Conservation (phyloP, 2,329 filamentous ascomycete genomes). For the Aureobasidium uvarum region DNA sequence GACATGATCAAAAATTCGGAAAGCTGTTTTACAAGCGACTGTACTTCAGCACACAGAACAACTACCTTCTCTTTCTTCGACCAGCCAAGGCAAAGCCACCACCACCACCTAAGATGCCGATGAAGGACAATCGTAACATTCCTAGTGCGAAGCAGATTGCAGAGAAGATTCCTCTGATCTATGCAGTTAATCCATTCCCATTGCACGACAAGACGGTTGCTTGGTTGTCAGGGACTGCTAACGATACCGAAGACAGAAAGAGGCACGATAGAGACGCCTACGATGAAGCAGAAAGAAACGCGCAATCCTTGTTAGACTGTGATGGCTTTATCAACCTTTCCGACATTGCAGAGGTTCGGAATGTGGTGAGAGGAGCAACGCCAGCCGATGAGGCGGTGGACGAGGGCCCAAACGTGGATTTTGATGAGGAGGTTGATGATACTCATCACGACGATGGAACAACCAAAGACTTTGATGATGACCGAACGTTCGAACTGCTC, state of each 20-base stretch:
- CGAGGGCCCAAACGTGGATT: slow-evolving; percentile 56
- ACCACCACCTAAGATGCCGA: slow-evolving; percentile 55
- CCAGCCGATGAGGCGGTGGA: slow-evolving; percentile 55
- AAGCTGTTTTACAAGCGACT: slow-evolving; percentile 63
- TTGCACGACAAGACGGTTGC: slow-evolving; percentile 52
- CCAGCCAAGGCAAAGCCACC: slow-evolving; percentile 58
- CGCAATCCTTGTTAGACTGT: slow-evolving; percentile 57
- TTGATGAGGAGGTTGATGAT: slow-evolving; percentile 49
- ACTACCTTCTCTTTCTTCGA: slow-evolving; percentile 61
- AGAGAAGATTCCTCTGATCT: slow-evolving; percentile 59
- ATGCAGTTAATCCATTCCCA: slow-evolving; percentile 61
- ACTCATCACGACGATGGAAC: slow-evolving; percentile 53
- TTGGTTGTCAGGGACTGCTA: slow-evolving; percentile 53
- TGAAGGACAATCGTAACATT: slow-evolving; percentile 45
- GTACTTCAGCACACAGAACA: slow-evolving; percentile 64
- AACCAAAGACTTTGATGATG: slow-evolving; percentile 54
- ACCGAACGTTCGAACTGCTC: slow-evolving; percentile 60
- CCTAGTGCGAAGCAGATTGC: slow-evolving; percentile 56
- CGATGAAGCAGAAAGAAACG: slow-evolving; percentile 58
- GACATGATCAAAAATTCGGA: slow-evolving; percentile 57
- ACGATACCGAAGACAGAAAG: slow-evolving; percentile 47
- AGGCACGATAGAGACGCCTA: slow-evolving; percentile 59
- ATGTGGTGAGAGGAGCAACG: slow-evolving; percentile 52
- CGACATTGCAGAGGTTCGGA: slow-evolving; percentile 57
- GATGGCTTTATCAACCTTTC: slow-evolving; percentile 65